These are phyloP conservation scores for Nakazawaea siamensis DNA, from an alignment of 805 yeast species.

Conservation along the genomic window DNA sequence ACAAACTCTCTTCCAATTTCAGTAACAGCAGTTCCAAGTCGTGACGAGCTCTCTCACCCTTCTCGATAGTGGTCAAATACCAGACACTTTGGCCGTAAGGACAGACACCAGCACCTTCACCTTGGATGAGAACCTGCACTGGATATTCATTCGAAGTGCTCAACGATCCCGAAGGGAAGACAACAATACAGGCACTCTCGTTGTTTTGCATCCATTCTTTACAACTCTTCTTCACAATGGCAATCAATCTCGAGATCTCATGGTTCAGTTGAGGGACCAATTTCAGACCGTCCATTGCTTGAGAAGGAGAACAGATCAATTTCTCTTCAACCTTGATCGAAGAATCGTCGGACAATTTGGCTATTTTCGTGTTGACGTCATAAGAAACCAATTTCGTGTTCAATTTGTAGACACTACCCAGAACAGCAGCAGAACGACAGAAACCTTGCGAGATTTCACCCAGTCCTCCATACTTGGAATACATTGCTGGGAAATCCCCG, in stretches of 20 bases:
- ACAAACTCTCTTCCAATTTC: slow-evolving; percentile 70
- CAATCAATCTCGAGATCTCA: slow-evolving; percentile 67
- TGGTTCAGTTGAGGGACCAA: slow-evolving; percentile 35
- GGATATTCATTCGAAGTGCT: slow-evolving; percentile 57
- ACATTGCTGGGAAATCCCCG: slow-evolving; percentile 89
- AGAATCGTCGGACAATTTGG: slow-evolving; percentile 69
- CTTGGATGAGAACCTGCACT: slow-evolving; percentile 83
- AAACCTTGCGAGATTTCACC: slow-evolving; percentile 96
- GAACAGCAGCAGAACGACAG: slow-evolving; percentile 96
- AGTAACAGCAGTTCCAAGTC: slow-evolving; percentile 76
- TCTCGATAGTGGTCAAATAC: slow-evolving; percentile 79
- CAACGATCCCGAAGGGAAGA: slow-evolving; percentile 83
- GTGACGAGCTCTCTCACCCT: slow-evolving; percentile 56
- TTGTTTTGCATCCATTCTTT: slow-evolving; percentile 85
- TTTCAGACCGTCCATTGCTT: slow-evolving; percentile 31
- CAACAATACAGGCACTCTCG: slow-evolving; percentile 81
- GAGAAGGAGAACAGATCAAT: slow-evolving; percentile 70
- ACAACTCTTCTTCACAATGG: slow-evolving; percentile 81
- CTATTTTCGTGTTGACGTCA: slow-evolving; percentile 61
- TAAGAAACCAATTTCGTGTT: slow-evolving; percentile 56
- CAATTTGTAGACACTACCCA: slow-evolving; percentile 88
- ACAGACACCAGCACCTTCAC: slow-evolving; percentile 81
- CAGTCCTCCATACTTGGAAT: slow-evolving; percentile 90
- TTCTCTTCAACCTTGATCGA: slow-evolving; percentile 71
- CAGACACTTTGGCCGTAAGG: slow-evolving; percentile 84